Conservation (phyloP, 1,284 basidiomycete genomes). For the Leccinum subfulvum region DNA sequence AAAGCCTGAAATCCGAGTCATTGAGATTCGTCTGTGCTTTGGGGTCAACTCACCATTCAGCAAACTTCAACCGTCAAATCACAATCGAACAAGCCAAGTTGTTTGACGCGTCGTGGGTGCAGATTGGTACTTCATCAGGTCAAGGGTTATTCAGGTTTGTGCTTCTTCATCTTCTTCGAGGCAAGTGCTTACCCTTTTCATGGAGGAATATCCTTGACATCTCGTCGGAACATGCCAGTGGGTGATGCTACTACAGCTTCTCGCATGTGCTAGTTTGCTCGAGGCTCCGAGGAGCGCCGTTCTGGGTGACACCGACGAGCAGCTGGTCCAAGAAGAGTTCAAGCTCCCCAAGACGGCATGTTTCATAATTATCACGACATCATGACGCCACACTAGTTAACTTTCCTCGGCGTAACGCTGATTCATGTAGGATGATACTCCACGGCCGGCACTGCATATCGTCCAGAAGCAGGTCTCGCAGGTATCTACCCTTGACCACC, state of each 20-base stretch:
- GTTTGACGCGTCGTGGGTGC: not conserved
- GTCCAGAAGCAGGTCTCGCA: slow-evolving; percentile 39
- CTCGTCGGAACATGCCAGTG: not conserved
- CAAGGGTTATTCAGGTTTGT: not conserved
- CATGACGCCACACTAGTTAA: slow-evolving; percentile 18
- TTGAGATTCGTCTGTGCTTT: not conserved
- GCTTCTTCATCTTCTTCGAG: not conserved
- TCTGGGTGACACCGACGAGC: not conserved
- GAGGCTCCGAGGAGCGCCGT: not conserved
- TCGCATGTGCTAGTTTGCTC: not conserved
- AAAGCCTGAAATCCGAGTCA: not conserved
- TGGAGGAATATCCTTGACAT: not conserved
- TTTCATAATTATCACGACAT: slow-evolving; percentile 46
- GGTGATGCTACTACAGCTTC: slow-evolving; percentile 12
- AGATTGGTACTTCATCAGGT: not conserved
- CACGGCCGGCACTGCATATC: slow-evolving; percentile 44
- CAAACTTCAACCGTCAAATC: not conserved
- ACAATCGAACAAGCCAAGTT: not conserved
- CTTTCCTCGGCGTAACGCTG: not conserved
- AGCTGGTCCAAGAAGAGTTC: slow-evolving; percentile 37
- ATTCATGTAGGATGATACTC: slow-evolving; percentile 49
- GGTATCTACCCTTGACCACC: slow-evolving; percentile 51
- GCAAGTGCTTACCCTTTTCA: not conserved
- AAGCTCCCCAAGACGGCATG: slow-evolving; percentile 44
- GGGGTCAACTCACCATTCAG: not conserved